Conservation (phyloP, 2,329 filamentous ascomycete species). For the Cryphonectria parasitica region DNA sequence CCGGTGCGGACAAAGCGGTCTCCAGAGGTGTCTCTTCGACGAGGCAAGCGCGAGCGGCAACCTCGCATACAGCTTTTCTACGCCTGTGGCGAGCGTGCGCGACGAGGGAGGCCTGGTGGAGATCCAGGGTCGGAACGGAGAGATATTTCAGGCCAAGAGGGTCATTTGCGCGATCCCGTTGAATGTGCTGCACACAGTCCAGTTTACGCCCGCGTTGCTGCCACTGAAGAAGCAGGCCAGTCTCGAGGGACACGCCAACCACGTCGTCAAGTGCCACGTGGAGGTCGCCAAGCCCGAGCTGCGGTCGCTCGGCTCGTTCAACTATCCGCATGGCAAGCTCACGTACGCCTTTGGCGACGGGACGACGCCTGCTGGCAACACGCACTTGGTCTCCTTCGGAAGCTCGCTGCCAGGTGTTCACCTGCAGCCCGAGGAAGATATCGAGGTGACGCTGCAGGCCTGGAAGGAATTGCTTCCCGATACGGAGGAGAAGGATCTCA, state of each 20-base stretch:
- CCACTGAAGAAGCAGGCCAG: slow-evolving; percentile 43
- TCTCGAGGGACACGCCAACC: slow-evolving; percentile 48
- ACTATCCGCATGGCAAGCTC: slow-evolving; percentile 48
- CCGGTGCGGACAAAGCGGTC: slow-evolving; percentile 47
- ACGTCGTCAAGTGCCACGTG: slow-evolving; percentile 50
- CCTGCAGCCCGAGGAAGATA: slow-evolving; percentile 47
- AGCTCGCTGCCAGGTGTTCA: slow-evolving; percentile 42
- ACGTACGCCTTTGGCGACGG: slow-evolving; percentile 51
- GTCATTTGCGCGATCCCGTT: slow-evolving; percentile 49
- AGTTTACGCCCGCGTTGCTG: slow-evolving; percentile 45
- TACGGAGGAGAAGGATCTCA: slow-evolving; percentile 36
- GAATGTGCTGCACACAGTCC: slow-evolving; percentile 47
- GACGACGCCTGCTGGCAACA: slow-evolving; percentile 48
- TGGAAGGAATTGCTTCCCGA: slow-evolving; percentile 19
- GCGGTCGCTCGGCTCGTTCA: slow-evolving; percentile 46
- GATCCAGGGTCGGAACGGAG: slow-evolving; percentile 40
- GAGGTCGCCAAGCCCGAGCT: slow-evolving; percentile 46
- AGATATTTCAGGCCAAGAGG: slow-evolving; percentile 36
- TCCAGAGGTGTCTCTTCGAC: slow-evolving; percentile 49
- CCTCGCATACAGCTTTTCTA: slow-evolving; percentile 47
- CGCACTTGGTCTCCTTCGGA: slow-evolving; percentile 52
- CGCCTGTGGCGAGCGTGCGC: slow-evolving; percentile 40
- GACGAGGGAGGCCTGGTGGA: slow-evolving; percentile 37
- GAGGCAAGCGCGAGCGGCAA: slow-evolving; percentile 46
- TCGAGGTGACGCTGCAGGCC: slow-evolving; percentile 33